phyloP scores from a whole-genome alignment of 441 rosid genomes.

The Syzygium malaccense region DNA sequence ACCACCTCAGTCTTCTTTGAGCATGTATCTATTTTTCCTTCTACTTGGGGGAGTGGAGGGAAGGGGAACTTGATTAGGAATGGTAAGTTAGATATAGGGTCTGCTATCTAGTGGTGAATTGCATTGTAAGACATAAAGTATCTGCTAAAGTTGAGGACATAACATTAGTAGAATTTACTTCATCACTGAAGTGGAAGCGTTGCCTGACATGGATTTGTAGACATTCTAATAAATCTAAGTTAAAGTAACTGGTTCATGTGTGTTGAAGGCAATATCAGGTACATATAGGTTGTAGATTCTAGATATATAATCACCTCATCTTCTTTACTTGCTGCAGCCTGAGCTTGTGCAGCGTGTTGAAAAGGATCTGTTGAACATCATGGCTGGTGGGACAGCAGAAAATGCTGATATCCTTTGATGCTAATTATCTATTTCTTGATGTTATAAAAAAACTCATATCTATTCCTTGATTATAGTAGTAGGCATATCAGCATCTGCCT shows the following conservation, averaged over 20 bases:
- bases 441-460: neutral
- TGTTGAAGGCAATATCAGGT: neutral
- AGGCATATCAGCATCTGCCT: neutral
- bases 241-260: neutral
- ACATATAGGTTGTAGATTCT: neutral
- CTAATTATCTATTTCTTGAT: neutral
- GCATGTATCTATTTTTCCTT: neutral
- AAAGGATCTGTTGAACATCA: constrained; percentile 74
- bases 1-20: neutral
- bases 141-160: neutral
- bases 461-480: neutral
- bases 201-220: neutral
- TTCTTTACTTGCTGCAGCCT: constrained; percentile 44
- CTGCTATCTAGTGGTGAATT: neutral
- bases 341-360: constrained; percentile 90
- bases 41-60: neutral
- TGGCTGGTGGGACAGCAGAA: constrained; percentile 76
- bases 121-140: neutral
- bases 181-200: neutral
- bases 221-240: neutral
- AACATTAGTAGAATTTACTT: neutral
- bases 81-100: neutral
- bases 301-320: neutral
- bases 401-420: constrained; percentile 53
- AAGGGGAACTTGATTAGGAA: neutral